Evolutionary conservation across 371 early-diverging fungal species (phyloP).

Genomic region (Mucor sp.): DNA sequence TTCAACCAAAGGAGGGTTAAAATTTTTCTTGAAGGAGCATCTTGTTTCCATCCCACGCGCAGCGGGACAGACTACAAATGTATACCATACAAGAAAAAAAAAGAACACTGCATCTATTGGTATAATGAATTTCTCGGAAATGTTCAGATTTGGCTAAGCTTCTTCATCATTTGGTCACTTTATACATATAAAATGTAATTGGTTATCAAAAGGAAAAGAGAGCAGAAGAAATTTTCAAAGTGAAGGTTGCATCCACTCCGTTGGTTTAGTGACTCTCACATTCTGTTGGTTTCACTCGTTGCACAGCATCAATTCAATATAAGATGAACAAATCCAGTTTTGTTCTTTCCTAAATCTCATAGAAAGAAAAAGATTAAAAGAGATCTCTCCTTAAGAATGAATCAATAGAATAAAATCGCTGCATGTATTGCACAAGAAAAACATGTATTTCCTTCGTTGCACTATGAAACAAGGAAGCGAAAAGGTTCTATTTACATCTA

Average conservation of each 20-base stretch:
- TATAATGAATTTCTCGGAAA: not conserved
- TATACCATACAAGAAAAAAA: not conserved
- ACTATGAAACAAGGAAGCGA: not conserved
- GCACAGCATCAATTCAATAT: not conserved
- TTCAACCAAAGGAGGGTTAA: not conserved
- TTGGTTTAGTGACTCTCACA: not conserved
- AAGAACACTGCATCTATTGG: not conserved
- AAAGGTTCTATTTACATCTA: not conserved
- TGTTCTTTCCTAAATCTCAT: not conserved
- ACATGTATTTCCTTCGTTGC: not conserved
- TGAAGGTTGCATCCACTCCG: not conserved
- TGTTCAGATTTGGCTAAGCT: constrained; percentile 19
- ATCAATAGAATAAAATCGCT: not conserved
- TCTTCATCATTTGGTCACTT: constrained; percentile 15
- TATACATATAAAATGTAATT: not conserved
- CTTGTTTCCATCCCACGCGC: not conserved
- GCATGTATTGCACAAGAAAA: not conserved
- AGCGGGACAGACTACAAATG: not conserved
- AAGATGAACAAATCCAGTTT: not conserved
- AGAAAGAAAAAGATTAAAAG: not conserved
- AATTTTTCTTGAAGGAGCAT: not conserved
- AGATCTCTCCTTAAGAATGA: not conserved
- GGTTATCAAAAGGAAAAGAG: not conserved
- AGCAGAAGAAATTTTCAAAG: not conserved
- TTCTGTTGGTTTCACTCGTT: not conserved